phyloP scores from a whole-genome alignment of 2,329 filamentous ascomycete species.

The Colletotrichum trifolii region DNA sequence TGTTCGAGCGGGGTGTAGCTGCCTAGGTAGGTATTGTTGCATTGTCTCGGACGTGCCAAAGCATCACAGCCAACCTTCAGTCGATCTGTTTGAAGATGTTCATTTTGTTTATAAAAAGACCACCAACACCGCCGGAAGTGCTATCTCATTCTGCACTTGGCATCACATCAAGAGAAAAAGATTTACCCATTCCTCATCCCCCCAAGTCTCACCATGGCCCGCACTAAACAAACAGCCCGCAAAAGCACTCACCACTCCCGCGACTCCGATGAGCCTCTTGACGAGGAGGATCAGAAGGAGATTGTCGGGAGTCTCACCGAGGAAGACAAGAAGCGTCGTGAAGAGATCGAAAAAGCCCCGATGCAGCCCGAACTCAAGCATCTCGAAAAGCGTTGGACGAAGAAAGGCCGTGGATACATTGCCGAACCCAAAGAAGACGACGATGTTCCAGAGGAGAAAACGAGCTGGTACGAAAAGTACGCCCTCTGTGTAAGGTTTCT shows the following conservation, averaged over 20 bases:
- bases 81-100: not conserved
- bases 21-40: slow-evolving; percentile 7
- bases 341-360: slow-evolving; percentile 42
- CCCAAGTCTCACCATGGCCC: slow-evolving; percentile 13
- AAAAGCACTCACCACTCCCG: not conserved
- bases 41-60: not conserved
- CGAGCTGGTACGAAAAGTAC: slow-evolving; percentile 45
- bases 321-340: slow-evolving; percentile 39
- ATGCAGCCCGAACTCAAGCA: slow-evolving; percentile 46
- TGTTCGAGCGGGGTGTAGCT: slow-evolving; percentile 28
- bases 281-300: slow-evolving; percentile 38
- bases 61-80: not conserved
- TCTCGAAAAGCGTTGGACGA: slow-evolving; percentile 46
- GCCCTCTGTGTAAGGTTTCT: slow-evolving; percentile 40
- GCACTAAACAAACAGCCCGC: slow-evolving; percentile 16
- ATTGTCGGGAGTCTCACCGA: slow-evolving; percentile 35
- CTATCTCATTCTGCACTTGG: too few relatives aligned
- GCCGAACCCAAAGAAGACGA: slow-evolving; percentile 45
- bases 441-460: slow-evolving; percentile 42
- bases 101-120: not conserved
- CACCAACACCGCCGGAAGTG: too few relatives aligned
- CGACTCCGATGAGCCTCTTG: slow-evolving; percentile 7
- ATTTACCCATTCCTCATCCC: not conserved
- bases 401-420: slow-evolving; percentile 42
- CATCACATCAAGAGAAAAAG: too few relatives aligned